These are phyloP conservation scores for sunflower (Helianthus annuus) DNA, from an alignment of 129 eudicot genomes.

Conservation along the genomic window HanXRQr2.0-SUNRISE NC_035447.2:69868865-69869364, in stretches of 20 bases:
- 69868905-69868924: too few relatives aligned
- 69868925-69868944: too few relatives aligned
- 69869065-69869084: slow-evolving; percentile 87
- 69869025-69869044: background rate
- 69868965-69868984: too few relatives aligned
- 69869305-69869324: background rate
- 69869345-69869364: too few relatives aligned
- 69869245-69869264: slow-evolving; percentile 67
- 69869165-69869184: slow-evolving; percentile 57
- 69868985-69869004: too few relatives aligned
- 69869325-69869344: background rate
- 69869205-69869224: slow-evolving; percentile 66
- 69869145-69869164: slow-evolving; percentile 57
- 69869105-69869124: slow-evolving; percentile 53
- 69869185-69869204: slow-evolving; percentile 34
- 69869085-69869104: slow-evolving; percentile 71
- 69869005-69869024: too few relatives aligned
- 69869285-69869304: background rate
- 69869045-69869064: slow-evolving; percentile 78
- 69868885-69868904: too few relatives aligned
- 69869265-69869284: slow-evolving; percentile 54
- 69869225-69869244: slow-evolving; percentile 54
- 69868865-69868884: too few relatives aligned
- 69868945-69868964: too few relatives aligned
- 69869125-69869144: slow-evolving; percentile 62